Evolutionary conservation across 805 yeast species (phyloP).

Genomic region (Wickerhamomyces alni): DNA sequence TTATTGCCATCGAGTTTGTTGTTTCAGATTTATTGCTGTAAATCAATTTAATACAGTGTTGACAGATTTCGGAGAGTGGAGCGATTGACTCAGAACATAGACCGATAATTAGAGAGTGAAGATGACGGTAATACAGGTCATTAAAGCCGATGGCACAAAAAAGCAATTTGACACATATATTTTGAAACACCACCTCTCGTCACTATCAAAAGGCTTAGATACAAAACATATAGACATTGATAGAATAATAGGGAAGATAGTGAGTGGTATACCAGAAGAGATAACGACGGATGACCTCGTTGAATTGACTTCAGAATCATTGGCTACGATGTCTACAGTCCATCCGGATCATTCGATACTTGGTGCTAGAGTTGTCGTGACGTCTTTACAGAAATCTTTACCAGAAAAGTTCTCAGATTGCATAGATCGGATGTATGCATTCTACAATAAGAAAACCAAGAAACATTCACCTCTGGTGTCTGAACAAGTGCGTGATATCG

Average conservation of each 20-base stretch:
- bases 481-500: conserved; percentile 55
- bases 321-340: conserved; percentile 94
- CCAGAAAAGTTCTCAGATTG: conserved; percentile 81
- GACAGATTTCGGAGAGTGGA: too few relatives aligned
- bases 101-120: too few relatives aligned
- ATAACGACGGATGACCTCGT: conserved; percentile 48
- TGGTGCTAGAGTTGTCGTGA: conserved; percentile 94
- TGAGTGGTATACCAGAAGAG: conserved; percentile 4
- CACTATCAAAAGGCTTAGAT: neutral
- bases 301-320: conserved; percentile 89
- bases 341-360: conserved; percentile 96
- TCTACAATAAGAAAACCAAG: conserved; percentile 76
- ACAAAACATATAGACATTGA: neutral
- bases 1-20: neutral
- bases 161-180: neutral
- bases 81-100: too few relatives aligned
- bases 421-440: conserved; percentile 63
- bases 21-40: too few relatives aligned
- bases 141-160: neutral
- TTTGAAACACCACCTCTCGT: neutral
- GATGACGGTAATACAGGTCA: neutral
- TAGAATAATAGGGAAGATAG: neutral
- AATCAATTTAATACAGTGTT: too few relatives aligned
- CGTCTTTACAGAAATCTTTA: conserved; percentile 92
- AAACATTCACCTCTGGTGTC: conserved; percentile 57